These are phyloP conservation scores for Clonostachys byssicola DNA, from an alignment of 2,329 filamentous ascomycete genomes.

Conservation along the genomic window DNA sequence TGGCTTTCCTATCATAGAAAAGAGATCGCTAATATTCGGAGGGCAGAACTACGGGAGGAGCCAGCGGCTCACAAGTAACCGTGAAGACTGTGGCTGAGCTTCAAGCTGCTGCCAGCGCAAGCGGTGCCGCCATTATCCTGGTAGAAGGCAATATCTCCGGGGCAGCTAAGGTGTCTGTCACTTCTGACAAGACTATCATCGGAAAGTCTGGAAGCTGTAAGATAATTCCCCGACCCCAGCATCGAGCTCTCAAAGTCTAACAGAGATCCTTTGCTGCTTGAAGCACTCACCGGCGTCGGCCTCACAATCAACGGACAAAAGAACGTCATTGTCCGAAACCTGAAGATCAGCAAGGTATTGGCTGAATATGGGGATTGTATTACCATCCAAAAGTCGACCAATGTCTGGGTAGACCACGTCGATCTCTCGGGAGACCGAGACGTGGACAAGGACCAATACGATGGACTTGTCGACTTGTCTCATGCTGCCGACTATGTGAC, in stretches of 20 bases:
- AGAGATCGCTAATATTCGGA: background rate
- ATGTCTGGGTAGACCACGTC: conserved; percentile 41
- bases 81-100: conserved; percentile 16
- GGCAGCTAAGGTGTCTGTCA: conserved; percentile 20
- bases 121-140: conserved; percentile 18
- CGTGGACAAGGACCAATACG: conserved; percentile 30
- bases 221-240: background rate
- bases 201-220: conserved; percentile 21
- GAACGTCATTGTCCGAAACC: conserved; percentile 54
- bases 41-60: conserved; percentile 17
- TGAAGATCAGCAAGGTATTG: conserved; percentile 43
- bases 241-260: background rate
- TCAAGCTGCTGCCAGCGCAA: conserved; percentile 14
- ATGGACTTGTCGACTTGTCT: conserved; percentile 34
- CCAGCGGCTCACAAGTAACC: conserved; percentile 15
- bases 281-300: conserved; percentile 31
- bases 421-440: conserved; percentile 28
- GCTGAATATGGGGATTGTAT: conserved; percentile 43
- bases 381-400: conserved; percentile 35
- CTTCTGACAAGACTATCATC: conserved; percentile 37
- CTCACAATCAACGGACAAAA: conserved; percentile 39
- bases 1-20: background rate
- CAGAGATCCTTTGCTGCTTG: background rate
- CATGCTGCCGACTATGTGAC: conserved; percentile 35
- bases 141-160: conserved; percentile 19